phyloP scores from a whole-genome alignment of 2,329 filamentous ascomycete genomes.

The Ophiognomonia clavigignenti-juglandacearum region DNA sequence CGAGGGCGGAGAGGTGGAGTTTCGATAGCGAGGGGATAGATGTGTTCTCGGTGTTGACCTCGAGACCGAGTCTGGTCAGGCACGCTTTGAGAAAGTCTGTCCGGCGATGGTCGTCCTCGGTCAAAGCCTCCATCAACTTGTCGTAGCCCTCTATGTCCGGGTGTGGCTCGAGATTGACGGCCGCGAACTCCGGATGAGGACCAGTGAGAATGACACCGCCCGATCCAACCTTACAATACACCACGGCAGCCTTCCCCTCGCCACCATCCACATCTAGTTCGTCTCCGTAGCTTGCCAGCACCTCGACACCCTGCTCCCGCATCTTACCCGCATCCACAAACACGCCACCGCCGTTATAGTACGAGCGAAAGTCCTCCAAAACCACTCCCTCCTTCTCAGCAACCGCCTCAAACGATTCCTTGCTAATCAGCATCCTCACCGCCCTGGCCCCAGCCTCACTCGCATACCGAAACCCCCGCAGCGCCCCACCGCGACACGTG shows the following conservation, averaged over 20 bases:
- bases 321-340: conserved; percentile 74
- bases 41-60: conserved; percentile 64
- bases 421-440: conserved; percentile 60
- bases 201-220: conserved; percentile 78
- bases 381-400: conserved; percentile 32
- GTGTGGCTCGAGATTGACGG: conserved; percentile 67
- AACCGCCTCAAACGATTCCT: conserved; percentile 46
- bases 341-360: conserved; percentile 92
- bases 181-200: conserved; percentile 92
- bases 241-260: conserved; percentile 67
- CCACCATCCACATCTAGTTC: conserved; percentile 73
- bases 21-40: conserved; percentile 74
- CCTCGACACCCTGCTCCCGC: conserved; percentile 62
- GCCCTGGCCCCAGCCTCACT: conserved; percentile 81
- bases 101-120: conserved; percentile 64
- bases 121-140: conserved; percentile 62
- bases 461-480: conserved; percentile 83
- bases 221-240: conserved; percentile 78
- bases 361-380: conserved; percentile 63
- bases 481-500: conserved; percentile 78
- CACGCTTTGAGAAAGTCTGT: conserved; percentile 74
- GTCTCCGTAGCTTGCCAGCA: conserved; percentile 76
- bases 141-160: conserved; percentile 65
- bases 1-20: conserved; percentile 72
- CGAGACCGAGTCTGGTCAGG: conserved; percentile 74